Conservation (phyloP, 2,329 filamentous ascomycete species). For the Colletotrichum eleusines region DNA sequence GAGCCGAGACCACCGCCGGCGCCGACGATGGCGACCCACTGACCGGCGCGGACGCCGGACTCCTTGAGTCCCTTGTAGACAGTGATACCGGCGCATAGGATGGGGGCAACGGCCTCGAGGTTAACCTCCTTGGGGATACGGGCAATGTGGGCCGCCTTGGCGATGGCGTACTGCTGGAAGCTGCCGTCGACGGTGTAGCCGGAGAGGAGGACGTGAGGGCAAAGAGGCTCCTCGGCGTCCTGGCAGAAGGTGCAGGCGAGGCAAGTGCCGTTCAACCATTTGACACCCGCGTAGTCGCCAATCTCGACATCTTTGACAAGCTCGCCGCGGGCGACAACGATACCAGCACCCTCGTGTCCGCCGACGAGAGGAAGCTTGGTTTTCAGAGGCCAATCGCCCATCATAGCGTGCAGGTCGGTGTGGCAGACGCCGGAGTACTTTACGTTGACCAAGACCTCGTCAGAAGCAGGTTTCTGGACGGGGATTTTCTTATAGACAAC, state of each 20-base stretch:
- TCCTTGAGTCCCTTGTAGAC: conserved; percentile 95
- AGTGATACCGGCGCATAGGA: conserved; percentile 88
- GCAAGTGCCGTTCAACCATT: conserved; percentile 93
- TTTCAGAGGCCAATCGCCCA: conserved; percentile 89
- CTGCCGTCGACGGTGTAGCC: conserved; percentile 94
- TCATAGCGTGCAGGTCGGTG: conserved; percentile 83
- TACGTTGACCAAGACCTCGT: conserved; percentile 93
- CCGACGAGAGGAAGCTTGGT: conserved; percentile 88
- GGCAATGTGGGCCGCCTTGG: conserved; percentile 87
- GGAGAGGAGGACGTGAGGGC: conserved; percentile 78
- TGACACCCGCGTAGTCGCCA: conserved; percentile 89
- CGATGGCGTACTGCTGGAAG: conserved; percentile 88
- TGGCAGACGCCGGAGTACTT: conserved; percentile 93
- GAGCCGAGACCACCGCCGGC: conserved; percentile 86
- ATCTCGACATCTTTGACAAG: conserved; percentile 83
- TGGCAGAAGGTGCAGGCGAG: conserved; percentile 87
- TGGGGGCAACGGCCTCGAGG: conserved; percentile 82
- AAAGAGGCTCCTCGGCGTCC: conserved; percentile 84
- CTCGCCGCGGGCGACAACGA: conserved; percentile 83
- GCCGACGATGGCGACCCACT: conserved; percentile 86
- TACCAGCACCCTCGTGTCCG: conserved; percentile 82
- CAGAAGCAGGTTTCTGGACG: conserved; percentile 82
- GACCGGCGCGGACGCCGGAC: conserved; percentile 78
- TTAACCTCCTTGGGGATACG: conserved; percentile 82
- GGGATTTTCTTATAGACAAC: conserved; percentile 84